Evolutionary conservation across 1,284 basidiomycete genomes (phyloP), one percentile per base, ranked within the genome.

Genomic region (Uromyces viciae-fabae): DNA sequence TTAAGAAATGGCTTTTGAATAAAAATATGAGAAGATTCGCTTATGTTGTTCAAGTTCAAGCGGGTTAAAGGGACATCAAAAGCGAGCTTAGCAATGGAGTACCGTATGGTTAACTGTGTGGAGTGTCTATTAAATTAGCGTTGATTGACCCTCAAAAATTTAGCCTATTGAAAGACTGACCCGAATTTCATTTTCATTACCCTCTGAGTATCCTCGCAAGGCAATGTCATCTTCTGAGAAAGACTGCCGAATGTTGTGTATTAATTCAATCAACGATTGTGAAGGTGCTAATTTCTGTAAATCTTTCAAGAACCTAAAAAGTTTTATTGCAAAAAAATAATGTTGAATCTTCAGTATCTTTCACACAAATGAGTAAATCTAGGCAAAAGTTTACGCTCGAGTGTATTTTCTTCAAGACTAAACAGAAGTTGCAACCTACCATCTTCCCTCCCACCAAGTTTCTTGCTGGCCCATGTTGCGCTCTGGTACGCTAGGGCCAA

Each of bases 391-490:
- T 33, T 8, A 36, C 33, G 43, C 43, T 15, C 3, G 19, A 38
- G 25, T 8, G n/a, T 33, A 42, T 33, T 46, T 11, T 42, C 36
- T 33, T 31, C 0, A 33, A 15, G 0, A 36, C 22, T 54, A 19
- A 31, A 11, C 19, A 31, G 14, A 60, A 14, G 56, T 11, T 60
- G 17, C 14, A 36, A 60, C 72, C 38, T 42, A 74, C 72, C 72
- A 74, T 60, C 43, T 42, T 3, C 52, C 49, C n/a, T 74, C 72
- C 72, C 72, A 74, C 72, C 72, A 74, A 60, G 46, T 60, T 31
- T 74, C 54, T 42, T 38, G 69, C 38, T 42, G 36, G 31, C 36
- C 52, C 2, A 15, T 11, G 28, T 19, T 33, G 43, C n/a, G 38
- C 46, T 74, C 54, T 5, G 56, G 40, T 28, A 49, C 33, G 40